These are phyloP conservation scores for Colletotrichum tamarilloi DNA, from an alignment of 2,329 filamentous ascomycete species.

Conservation along the genomic window DNA sequence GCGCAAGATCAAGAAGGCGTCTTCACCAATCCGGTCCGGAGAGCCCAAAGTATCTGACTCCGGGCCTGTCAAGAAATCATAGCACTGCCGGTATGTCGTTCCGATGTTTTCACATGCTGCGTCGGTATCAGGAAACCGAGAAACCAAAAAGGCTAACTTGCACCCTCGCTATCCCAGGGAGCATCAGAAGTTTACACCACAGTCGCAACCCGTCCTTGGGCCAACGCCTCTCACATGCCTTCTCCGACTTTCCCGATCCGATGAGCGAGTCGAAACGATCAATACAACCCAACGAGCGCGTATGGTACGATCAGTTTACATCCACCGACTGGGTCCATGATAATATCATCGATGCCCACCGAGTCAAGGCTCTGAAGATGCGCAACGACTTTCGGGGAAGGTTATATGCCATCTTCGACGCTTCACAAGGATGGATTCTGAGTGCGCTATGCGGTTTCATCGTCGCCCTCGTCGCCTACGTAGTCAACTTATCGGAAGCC, in stretches of 20 bases:
- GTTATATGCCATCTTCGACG: conserved; percentile 81
- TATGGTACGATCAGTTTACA: conserved; percentile 99
- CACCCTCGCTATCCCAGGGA: conserved; percentile 43
- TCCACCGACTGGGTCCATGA: conserved; percentile 99
- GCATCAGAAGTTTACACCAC: conserved; percentile 57
- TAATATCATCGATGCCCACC: conserved; percentile 92
- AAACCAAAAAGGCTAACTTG: conserved; percentile 11
- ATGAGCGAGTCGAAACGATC: conserved; percentile 74
- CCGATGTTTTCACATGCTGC: not conserved
- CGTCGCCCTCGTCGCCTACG: conserved; percentile 87
- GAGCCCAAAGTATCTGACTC: conserved; percentile 37
- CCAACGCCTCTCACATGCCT: conserved; percentile 70
- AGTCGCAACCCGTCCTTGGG: conserved; percentile 69
- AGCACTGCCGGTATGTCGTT: conserved; percentile 54
- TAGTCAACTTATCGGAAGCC: conserved; percentile 87
- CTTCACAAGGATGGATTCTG: conserved; percentile 92
- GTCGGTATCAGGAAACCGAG: not conserved
- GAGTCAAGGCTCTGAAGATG: conserved; percentile 83
- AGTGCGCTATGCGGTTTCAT: conserved; percentile 90
- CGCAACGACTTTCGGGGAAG: conserved; percentile 89
- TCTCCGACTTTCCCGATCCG: conserved; percentile 67
- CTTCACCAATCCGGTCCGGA: conserved; percentile 40
- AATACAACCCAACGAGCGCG: conserved; percentile 82
- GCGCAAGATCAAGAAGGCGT: conserved; percentile 54
- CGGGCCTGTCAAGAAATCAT: conserved; percentile 51